Conservation (phyloP, 495 filamentous ascomycete genomes). For the Astrothelium macrocarpum region DNA sequence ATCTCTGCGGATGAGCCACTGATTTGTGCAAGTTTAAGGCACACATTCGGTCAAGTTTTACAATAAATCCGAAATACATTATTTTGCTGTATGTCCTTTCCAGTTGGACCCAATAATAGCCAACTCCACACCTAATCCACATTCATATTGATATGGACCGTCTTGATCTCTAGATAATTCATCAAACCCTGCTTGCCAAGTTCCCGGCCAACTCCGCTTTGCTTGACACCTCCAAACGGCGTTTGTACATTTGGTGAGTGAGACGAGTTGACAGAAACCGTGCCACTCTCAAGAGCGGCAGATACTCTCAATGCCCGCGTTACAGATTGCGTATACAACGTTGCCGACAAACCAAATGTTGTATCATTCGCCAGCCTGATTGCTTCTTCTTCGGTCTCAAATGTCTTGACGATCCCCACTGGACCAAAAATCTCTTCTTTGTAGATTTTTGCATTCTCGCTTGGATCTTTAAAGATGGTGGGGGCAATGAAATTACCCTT, state of each 20-base stretch:
- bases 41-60: too few relatives aligned
- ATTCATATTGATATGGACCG: slow-evolving; percentile 38
- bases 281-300: slow-evolving; percentile 41
- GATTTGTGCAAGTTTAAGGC: too few relatives aligned
- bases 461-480: slow-evolving; percentile 39
- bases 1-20: too few relatives aligned
- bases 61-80: too few relatives aligned
- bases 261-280: slow-evolving; percentile 46
- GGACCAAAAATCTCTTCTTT: slow-evolving; percentile 48
- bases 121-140: background rate
- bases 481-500: slow-evolving; percentile 40
- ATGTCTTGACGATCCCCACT: slow-evolving; percentile 39
- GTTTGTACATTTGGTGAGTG: slow-evolving; percentile 29
- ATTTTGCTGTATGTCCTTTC: too few relatives aligned
- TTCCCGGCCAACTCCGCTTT: slow-evolving; percentile 42
- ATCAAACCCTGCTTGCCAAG: slow-evolving; percentile 36
- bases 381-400: slow-evolving; percentile 47
- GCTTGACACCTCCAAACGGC: slow-evolving; percentile 46
- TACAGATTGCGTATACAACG: slow-evolving; percentile 44
- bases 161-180: slow-evolving; percentile 39
- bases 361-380: slow-evolving; percentile 42
- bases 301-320: slow-evolving; percentile 42
- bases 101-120: too few relatives aligned
- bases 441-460: slow-evolving; percentile 36
- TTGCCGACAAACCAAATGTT: slow-evolving; percentile 32